Percentiles rank a stretch among this genome's conserved stretches.
Conservation (phyloP, 176 grass and related monocot genomes). For the Oryza meyeriana region DNA sequence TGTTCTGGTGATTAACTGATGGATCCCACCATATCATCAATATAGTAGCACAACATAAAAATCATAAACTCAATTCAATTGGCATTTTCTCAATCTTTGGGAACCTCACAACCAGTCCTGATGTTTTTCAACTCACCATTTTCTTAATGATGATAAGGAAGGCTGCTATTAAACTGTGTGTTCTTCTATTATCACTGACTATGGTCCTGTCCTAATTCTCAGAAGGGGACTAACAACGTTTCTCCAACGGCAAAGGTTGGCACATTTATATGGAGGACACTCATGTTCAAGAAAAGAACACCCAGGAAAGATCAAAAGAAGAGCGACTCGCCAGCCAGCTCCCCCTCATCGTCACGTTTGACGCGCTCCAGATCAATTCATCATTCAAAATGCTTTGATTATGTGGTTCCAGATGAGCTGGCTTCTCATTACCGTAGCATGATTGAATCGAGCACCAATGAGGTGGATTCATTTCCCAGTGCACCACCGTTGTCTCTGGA, state of each 20-base stretch:
- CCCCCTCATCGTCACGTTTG: constrained; percentile 40
- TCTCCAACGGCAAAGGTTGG: constrained; percentile 20
- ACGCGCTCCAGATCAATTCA: constrained; percentile 52
- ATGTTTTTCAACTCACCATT: not conserved
- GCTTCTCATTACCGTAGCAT: constrained; percentile 29
- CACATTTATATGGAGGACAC: constrained; percentile 36
- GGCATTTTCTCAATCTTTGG: not conserved
- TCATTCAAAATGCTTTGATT: constrained; percentile 58
- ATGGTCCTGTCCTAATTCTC: not conserved
- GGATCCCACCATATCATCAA: not conserved
- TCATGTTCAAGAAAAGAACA: constrained; percentile 47
- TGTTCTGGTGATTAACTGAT: not conserved
- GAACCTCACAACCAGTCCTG: not conserved
- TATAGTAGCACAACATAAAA: constrained; percentile 9
- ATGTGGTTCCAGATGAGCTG: constrained; percentile 42
- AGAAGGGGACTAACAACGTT: constrained; percentile 27
- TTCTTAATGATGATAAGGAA: not conserved
- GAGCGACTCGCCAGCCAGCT: not conserved
- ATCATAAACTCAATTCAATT: not conserved
- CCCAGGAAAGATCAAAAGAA: constrained; percentile 34
- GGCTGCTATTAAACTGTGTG: not conserved
- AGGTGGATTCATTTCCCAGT: constrained; percentile 25
- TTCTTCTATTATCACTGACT: not conserved
- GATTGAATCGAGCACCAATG: constrained; percentile 16
- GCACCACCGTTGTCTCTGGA: not conserved